Conservation (phyloP, 768 basidiomycete species). For the Boletus sp. region DNA sequence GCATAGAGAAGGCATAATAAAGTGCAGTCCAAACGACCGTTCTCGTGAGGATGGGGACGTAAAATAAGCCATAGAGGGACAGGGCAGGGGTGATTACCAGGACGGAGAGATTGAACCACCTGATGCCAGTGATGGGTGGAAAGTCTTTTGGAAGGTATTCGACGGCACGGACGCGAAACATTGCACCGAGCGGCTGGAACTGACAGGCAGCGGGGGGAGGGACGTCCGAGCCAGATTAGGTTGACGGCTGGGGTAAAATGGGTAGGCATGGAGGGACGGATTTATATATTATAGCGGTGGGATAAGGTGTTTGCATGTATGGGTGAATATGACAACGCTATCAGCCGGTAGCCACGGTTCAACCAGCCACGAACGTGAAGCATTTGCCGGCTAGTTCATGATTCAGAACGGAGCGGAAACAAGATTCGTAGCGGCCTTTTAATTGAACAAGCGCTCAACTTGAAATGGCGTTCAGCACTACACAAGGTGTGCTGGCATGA, state of each 20-base stretch:
- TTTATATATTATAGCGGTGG: constrained; percentile 29
- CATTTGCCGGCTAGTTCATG: constrained; percentile 1
- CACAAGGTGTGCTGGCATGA: constrained; percentile 16
- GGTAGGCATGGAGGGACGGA: constrained; percentile 9
- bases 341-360: constrained; percentile 23
- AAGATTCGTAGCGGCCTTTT: constrained; percentile 15
- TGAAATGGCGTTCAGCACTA: not conserved
- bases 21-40: constrained; percentile 60
- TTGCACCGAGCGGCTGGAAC: not conserved
- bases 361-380: constrained; percentile 9
- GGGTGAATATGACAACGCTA: constrained; percentile 18
- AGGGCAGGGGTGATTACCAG: constrained; percentile 69
- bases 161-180: constrained; percentile 11
- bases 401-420: constrained; percentile 14
- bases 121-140: constrained; percentile 52
- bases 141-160: constrained; percentile 28
- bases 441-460: constrained; percentile 5
- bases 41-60: constrained; percentile 40
- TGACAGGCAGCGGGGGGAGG: not conserved
- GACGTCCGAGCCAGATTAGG: constrained; percentile 1
- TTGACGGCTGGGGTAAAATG: constrained; percentile 12
- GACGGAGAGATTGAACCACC: constrained; percentile 76
- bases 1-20: constrained; percentile 87
- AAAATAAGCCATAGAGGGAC: constrained; percentile 63
- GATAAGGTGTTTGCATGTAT: constrained; percentile 16